Conservation (phyloP, 2,329 filamentous ascomycete genomes). For the Cladosporium sp. region DNA sequence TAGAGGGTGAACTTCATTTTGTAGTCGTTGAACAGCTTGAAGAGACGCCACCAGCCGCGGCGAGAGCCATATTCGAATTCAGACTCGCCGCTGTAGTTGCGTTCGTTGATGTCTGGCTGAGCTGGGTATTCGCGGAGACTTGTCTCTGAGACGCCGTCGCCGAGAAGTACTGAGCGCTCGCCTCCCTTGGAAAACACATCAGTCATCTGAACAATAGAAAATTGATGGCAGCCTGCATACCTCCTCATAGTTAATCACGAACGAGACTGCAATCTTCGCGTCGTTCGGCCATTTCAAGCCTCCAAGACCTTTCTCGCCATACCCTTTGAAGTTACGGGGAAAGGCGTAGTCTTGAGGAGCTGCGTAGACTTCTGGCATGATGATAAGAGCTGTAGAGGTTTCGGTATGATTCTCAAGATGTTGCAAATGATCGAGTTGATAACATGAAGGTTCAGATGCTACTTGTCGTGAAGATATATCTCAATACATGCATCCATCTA, state of each 20-base stretch:
- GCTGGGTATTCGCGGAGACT: slow-evolving; percentile 35
- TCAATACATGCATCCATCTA: no score
- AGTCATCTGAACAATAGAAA: no score
- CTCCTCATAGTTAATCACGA: slow-evolving; percentile 47
- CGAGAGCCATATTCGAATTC: slow-evolving; percentile 52
- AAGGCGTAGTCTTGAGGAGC: slow-evolving; percentile 20
- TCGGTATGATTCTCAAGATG: neutral
- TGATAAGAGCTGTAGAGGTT: neutral
- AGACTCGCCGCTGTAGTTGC: slow-evolving; percentile 44
- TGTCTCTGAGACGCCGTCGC: slow-evolving; percentile 38
- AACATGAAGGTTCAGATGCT: no score
- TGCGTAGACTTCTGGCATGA: slow-evolving; percentile 19
- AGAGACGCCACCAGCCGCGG: slow-evolving; percentile 48
- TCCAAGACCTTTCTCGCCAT: slow-evolving; percentile 24
- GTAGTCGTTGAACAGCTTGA: slow-evolving; percentile 46
- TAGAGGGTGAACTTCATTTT: slow-evolving; percentile 50
- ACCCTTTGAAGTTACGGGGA: slow-evolving; percentile 25
- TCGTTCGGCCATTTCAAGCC: slow-evolving; percentile 38
- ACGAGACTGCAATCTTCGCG: slow-evolving; percentile 44
- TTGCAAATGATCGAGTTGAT: no score
- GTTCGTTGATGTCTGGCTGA: slow-evolving; percentile 23
- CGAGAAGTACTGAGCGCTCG: slow-evolving; percentile 37
- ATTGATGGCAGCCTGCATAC: no score
- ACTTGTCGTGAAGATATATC: no score
- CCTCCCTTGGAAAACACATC: no score